Evolutionary conservation across 345 rosid genomes (phyloP).

Genomic region (Citrus mangshanensis): DNA sequence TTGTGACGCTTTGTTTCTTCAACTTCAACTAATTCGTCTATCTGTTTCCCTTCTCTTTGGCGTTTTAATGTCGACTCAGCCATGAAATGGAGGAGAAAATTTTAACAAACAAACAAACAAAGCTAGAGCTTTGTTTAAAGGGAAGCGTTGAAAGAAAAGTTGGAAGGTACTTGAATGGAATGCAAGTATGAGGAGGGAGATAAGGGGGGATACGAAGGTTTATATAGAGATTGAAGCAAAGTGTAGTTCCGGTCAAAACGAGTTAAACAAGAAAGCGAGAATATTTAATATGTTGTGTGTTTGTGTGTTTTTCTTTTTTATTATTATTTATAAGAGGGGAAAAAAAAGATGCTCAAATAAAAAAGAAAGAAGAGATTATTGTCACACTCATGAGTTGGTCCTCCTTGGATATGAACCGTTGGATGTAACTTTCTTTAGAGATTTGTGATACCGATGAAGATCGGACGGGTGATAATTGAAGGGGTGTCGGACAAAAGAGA

Average conservation of each 20-base stretch:
- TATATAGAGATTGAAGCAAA: constrained; percentile 50
- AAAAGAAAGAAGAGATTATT: background rate
- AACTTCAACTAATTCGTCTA: constrained; percentile 12
- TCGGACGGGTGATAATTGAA: constrained; percentile 1
- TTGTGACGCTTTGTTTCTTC: constrained; percentile 50
- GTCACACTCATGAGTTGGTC: background rate
- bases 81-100: constrained; percentile 23
- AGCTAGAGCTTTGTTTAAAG: background rate
- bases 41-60: constrained; percentile 49
- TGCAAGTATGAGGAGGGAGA: constrained; percentile 43
- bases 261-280: constrained; percentile 10
- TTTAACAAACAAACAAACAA: background rate
- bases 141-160: background rate
- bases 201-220: constrained; percentile 23
- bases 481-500: background rate
- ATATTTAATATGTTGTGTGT: background rate
- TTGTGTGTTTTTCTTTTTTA: too few relatives aligned
- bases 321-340: too few relatives aligned
- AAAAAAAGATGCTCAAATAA: background rate
- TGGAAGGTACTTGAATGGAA: background rate
- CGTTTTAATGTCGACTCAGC: constrained; percentile 53
- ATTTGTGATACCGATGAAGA: background rate
- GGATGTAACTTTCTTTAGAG: background rate
- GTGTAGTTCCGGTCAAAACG: constrained; percentile 45
- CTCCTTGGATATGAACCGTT: constrained; percentile 2